These are phyloP conservation scores for Cajanus cajan DNA, from an alignment of 306 rosid genomes.

Conservation along the genomic window DNA sequence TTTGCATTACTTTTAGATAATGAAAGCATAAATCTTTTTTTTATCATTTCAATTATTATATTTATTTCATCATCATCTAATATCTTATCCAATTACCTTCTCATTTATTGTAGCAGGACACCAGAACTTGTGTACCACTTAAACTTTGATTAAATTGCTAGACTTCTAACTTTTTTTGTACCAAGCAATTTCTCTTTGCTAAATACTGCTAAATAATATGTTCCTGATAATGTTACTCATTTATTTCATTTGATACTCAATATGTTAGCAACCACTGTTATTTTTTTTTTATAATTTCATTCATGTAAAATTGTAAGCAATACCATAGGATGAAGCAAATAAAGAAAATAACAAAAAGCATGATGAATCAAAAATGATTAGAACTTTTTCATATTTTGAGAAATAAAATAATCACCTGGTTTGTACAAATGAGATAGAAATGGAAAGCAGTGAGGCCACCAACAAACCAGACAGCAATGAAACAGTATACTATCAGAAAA, in stretches of 20 bases:
- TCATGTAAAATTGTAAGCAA: background rate
- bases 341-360: background rate
- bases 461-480: slow-evolving; percentile 86
- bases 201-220: background rate
- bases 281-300: background rate
- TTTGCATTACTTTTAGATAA: background rate
- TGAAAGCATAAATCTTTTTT: background rate
- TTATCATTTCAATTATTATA: background rate
- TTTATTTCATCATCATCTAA: background rate
- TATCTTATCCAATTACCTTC: background rate
- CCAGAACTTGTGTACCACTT: background rate
- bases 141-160: background rate
- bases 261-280: background rate
- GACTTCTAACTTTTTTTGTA: background rate
- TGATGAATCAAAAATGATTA: slow-evolving; percentile 11
- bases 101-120: background rate
- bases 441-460: slow-evolving; percentile 96
- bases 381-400: slow-evolving; percentile 12
- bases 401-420: slow-evolving; percentile 66
- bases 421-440: slow-evolving; percentile 77
- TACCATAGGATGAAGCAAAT: background rate
- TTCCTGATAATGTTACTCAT: background rate
- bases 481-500: slow-evolving; percentile 70
- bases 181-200: slow-evolving; percentile 9
- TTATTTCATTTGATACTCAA: background rate